These are phyloP conservation scores for Pseudogymnoascus sp. DNA, from an alignment of 2,329 filamentous ascomycete genomes.

Conservation along the genomic window DNA sequence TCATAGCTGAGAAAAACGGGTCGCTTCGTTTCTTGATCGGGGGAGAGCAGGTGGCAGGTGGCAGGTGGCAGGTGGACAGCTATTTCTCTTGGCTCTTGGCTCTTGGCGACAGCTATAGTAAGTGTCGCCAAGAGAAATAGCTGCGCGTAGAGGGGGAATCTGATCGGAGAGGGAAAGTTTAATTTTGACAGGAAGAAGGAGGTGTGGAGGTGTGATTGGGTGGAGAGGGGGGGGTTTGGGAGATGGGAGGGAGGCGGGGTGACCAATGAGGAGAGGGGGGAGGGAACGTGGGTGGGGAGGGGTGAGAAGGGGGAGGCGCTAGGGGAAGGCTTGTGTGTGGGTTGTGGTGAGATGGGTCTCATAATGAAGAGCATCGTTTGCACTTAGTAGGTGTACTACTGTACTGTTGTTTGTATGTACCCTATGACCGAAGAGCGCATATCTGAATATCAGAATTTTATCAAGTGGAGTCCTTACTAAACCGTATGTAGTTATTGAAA, in stretches of 20 bases:
- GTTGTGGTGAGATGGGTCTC: not conserved
- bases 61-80: too few species aligned
- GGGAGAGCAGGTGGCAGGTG: not conserved
- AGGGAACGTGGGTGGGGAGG: not conserved
- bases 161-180: not conserved
- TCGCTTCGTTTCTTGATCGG: not conserved
- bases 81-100: too few species aligned
- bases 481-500: not conserved
- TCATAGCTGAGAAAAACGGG: not conserved
- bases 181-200: conserved; percentile 6
- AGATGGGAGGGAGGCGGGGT: not conserved
- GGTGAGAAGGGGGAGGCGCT: not conserved
- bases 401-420: not conserved
- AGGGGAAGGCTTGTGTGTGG: not conserved
- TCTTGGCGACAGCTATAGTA: too few species aligned
- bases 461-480: not conserved
- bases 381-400: too few species aligned
- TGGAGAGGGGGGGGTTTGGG: not conserved
- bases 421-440: not conserved
- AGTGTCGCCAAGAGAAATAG: too few species aligned
- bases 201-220: not conserved
- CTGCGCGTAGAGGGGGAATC: not conserved
- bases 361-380: not conserved
- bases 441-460: not conserved
- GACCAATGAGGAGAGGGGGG: not conserved